phyloP scores from a whole-genome alignment of 1,139 yeast species.

The Pichia terricola region DNA sequence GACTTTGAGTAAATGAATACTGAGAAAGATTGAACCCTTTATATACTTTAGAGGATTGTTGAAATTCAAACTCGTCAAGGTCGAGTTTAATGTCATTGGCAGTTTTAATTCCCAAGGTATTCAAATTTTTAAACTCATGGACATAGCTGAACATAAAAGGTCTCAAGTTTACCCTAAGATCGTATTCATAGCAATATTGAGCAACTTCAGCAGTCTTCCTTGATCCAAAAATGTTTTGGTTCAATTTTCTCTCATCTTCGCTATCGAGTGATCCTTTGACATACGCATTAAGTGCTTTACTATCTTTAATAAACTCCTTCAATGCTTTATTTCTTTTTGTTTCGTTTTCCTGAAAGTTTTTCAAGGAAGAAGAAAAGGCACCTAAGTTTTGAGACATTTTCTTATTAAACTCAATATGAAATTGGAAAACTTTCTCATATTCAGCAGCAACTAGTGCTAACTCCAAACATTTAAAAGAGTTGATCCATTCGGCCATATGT shows the following conservation, averaged over 20 bases:
- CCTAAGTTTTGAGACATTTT: conserved; percentile 4
- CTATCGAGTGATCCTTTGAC: conserved; percentile 1
- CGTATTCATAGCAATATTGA: conserved; percentile 5
- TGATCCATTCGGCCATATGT: conserved; percentile 4
- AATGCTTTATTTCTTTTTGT: conserved; percentile 3
- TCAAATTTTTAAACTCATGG: background rate
- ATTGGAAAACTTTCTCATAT: conserved; percentile 3
- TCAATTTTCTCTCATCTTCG: conserved; percentile 1
- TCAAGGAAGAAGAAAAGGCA: conserved; percentile 1
- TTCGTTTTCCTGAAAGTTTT: conserved; percentile 1
- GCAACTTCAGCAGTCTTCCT: conserved; percentile 1
- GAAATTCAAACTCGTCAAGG: conserved; percentile 2
- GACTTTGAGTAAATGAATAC: too few relatives aligned
- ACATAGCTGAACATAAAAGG: conserved; percentile 6
- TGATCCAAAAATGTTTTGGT: conserved; percentile 1
- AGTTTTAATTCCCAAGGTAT: background rate
- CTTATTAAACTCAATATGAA: conserved; percentile 4
- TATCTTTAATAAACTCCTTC: conserved; percentile 1
- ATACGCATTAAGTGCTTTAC: conserved; percentile 3
- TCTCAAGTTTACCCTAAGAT: conserved; percentile 4
- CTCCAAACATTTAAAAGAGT: conserved; percentile 6
- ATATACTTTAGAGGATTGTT: too few relatives aligned
- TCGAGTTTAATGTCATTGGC: conserved; percentile 1
- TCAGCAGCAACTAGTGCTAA: conserved; percentile 4
- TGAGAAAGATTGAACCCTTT: too few relatives aligned